Percentiles rank a stretch among this genome's conserved stretches.
These are phyloP conservation scores for Eurotiales sp. DNA, from an alignment of 2,329 filamentous ascomycete species.

Conservation along the genomic window DNA sequence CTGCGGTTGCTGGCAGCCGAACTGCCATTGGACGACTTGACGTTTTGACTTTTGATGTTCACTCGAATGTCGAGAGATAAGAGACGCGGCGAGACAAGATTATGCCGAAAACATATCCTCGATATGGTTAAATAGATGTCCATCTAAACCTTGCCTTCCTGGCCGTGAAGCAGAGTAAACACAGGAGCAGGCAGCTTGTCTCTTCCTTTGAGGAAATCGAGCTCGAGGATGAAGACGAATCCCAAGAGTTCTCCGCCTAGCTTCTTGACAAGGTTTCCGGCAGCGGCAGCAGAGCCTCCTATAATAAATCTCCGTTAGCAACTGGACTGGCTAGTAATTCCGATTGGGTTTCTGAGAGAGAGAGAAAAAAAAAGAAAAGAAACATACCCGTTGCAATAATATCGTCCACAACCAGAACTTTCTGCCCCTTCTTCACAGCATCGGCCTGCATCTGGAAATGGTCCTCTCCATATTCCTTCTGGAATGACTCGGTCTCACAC, in stretches of 20 bases:
- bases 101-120: conserved; percentile 6
- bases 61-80: background rate
- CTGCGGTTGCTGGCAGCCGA: background rate
- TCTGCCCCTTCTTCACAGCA: conserved; percentile 79
- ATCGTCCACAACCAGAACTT: conserved; percentile 90
- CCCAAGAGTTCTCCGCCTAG: conserved; percentile 82
- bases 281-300: conserved; percentile 90
- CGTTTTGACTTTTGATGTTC: too few relatives aligned
- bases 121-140: background rate
- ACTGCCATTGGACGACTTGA: too few relatives aligned
- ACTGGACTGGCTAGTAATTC: background rate
- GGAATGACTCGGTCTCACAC: conserved; percentile 76
- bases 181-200: conserved; percentile 83
- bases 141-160: conserved; percentile 38
- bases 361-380: background rate
- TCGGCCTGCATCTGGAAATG: conserved; percentile 93
- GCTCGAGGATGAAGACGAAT: conserved; percentile 93
- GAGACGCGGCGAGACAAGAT: background rate
- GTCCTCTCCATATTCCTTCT: conserved; percentile 96
- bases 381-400: conserved; percentile 89
- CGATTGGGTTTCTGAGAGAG: background rate
- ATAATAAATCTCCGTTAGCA: conserved; percentile 12
- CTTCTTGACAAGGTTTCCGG: conserved; percentile 78
- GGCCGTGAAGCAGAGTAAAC: conserved; percentile 72
- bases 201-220: conserved; percentile 86